Conservation (phyloP, 495 filamentous ascomycete species). For the Astrothelium macrocarpum region DNA sequence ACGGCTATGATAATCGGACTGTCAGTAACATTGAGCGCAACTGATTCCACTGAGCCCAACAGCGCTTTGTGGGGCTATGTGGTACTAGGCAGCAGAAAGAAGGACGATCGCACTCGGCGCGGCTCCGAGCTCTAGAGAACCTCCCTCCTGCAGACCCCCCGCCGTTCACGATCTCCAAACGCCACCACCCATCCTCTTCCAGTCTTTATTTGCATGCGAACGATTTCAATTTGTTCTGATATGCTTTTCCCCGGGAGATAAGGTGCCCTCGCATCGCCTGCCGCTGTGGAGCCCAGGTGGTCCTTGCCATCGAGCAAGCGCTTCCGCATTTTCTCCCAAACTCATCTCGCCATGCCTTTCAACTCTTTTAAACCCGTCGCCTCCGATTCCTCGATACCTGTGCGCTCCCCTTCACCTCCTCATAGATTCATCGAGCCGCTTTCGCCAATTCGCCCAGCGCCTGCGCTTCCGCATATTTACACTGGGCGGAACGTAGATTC, state of each 20-base stretch:
- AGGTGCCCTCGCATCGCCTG: neutral
- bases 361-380: neutral
- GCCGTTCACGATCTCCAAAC: neutral
- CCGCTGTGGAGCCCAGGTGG: neutral
- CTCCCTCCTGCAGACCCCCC: neutral
- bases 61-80: neutral
- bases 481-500: neutral
- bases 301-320: neutral
- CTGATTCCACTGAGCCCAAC: too few species aligned
- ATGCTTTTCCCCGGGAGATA: neutral
- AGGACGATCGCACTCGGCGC: neutral
- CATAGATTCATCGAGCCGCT: constrained; percentile 27
- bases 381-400: neutral
- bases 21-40: neutral
- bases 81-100: neutral
- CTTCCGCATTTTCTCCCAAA: neutral
- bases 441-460: constrained; percentile 19
- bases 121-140: constrained; percentile 3
- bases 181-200: neutral
- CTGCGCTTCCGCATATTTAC: neutral
- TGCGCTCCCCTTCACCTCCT: constrained; percentile 29
- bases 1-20: neutral
- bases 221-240: neutral
- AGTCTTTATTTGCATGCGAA: neutral
- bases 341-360: neutral